Evolutionary conservation across 129 eudicot genomes (phyloP), one percentile per base, ranked within the genome.

Genomic region (Glebionis coronaria): DNA sequence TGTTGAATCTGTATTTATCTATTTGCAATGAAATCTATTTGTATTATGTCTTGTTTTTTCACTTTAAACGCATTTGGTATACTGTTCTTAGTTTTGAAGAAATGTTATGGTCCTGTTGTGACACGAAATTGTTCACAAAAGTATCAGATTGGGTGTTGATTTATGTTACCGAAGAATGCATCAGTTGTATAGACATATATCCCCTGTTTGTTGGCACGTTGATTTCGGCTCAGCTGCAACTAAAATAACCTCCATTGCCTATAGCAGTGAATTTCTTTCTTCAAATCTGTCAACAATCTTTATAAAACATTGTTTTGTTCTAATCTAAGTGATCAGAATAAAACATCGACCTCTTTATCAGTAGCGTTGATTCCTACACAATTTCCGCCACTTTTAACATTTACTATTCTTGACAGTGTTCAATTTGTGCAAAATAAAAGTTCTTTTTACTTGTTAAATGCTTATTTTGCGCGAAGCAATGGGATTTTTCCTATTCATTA

Each of bases 401-500:
- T 5, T 63, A 88, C 96, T 12, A 38, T 88, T 23, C 42, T 54
- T 57, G 80, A 73, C 27, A 66, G 85, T 54, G 89, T 88, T 62
- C 76, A 76, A 52, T 82, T 88, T 68, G 61, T 88, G 66, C 58
- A 64, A 45, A 81, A 73, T 72, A n/a, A n/a, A n/a, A 75, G 85
- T 1, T 76, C 96, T 3, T 82, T 70, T 40, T 84, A 69, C 83
- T 84, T 87, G 95, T 56, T 87, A 54, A 87, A 87, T 53, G 95
- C 95, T 25, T 88, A 82, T 76, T 84, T 77, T 47, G 80, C 84
- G 27, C 72, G 72, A 45, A 70, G 79, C 52, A 67, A 79, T 18
- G 96, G 96, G 11, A 65, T 88, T 49, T 88, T 85, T 58, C 96
- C 96, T 3, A 76, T 88, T 35, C 83, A 88, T 2, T 88, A 88